Base-by-base conservation (phyloP, 495 filamentous ascomycete species). In the Podospora sp. region DNA sequence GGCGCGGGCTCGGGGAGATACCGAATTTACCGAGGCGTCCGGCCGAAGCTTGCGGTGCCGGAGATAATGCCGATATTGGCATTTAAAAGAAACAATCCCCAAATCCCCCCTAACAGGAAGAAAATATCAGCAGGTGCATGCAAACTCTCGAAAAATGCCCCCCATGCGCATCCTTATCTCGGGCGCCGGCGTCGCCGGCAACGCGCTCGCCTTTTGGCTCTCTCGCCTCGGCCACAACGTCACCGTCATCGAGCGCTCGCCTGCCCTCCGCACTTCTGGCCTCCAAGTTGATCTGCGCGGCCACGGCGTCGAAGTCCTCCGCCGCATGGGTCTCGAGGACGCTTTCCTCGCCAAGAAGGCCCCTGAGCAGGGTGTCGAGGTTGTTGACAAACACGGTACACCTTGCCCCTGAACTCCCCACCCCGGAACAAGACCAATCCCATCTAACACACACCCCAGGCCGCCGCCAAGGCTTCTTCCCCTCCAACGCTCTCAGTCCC, bases 221-320 rank as follows among this genome's bases (percentile, higher is more conserved):
- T 73, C 81, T 24, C 83, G 81, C 68, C 75, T 80, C 59, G 82
- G 82, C 26, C 58, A 12, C 21, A 58, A 73, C 27, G 76, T 89
- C 63, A 86, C 84, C 14, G 65, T 88, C 65, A 77, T 87, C 53
- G 86, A 88, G 69, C 81, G 83, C 62, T 81, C 77, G 63, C 72
- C 78, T 2, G 11, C 68, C 16, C 71, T 86, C 11, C 82, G 81
- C 20, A 72, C 77, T 0, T 69, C 72, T 51, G 86, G 86, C n/a
- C 84, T 85, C 60, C 78, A 79, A 24, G 68, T 88, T 65, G 87
- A 89, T 69, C 78, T 87, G 21, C 82, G 83, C 33, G 81, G 74
- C 25, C 73, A 73, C 12, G 85, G 82, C 11, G 71, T 86, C 29
- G 75, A 75, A 1, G 72, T 85, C 2, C 84, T 88, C 76, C 73